Evolutionary conservation across 2,329 filamentous ascomycete genomes (phyloP).

Genomic region (Blastomyces silverae): DNA sequence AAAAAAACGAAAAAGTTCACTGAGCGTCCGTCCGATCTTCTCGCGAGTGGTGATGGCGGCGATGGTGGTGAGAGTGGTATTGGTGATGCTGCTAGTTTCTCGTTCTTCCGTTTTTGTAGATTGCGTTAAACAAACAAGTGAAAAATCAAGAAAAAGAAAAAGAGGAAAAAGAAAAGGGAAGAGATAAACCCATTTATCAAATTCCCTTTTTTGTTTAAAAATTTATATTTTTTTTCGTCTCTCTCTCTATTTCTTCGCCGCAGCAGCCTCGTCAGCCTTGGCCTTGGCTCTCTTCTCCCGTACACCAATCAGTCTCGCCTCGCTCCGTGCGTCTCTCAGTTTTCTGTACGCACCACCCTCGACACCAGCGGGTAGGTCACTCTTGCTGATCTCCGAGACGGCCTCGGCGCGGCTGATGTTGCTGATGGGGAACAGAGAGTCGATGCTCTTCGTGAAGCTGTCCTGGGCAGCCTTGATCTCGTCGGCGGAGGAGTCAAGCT

Average conservation of each 20-base stretch:
- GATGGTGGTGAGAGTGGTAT: conserved; percentile 16
- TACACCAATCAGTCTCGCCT: conserved; percentile 71
- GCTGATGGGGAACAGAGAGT: conserved; percentile 64
- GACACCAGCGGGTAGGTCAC: conserved; percentile 65
- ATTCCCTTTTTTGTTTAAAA: conserved; percentile 18
- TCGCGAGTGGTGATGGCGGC: not conserved
- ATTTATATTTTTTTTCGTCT: conserved; percentile 21
- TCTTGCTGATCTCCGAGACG: conserved; percentile 71
- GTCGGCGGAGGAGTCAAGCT: conserved; percentile 78
- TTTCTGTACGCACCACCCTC: conserved; percentile 82
- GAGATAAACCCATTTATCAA: conserved; percentile 11
- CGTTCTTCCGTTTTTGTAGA: not conserved
- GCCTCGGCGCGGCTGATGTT: conserved; percentile 52
- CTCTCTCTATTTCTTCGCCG: conserved; percentile 46
- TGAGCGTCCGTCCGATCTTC: not conserved
- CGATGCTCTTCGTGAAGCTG: conserved; percentile 48
- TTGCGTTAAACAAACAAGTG: not conserved
- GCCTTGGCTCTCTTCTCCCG: conserved; percentile 91
- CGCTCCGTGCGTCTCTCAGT: conserved; percentile 76
- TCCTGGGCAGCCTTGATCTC: conserved; percentile 65
- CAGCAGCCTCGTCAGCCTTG: conserved; percentile 61
- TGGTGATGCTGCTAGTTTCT: not conserved
- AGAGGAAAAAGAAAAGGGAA: not conserved
- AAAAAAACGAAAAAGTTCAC: not conserved
- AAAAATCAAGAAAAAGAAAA: not conserved